Conservation (phyloP, 805 yeast species). For the Metschnikowia baotianmanensis region DNA sequence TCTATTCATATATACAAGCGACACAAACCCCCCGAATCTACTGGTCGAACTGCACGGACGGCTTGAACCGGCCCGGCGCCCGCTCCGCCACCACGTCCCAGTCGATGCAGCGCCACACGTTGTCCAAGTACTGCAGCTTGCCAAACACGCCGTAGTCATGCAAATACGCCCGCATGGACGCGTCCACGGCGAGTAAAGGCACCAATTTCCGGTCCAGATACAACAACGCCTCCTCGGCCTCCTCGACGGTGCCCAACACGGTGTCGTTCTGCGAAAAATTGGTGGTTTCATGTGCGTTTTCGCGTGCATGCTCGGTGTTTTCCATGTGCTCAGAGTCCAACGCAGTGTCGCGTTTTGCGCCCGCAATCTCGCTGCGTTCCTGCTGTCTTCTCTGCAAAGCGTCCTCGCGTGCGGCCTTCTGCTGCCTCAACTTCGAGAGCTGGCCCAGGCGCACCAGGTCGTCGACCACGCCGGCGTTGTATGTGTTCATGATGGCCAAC, state of each 20-base stretch:
- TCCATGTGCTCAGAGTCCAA: slow-evolving; percentile 5
- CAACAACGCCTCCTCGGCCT: slow-evolving; percentile 37
- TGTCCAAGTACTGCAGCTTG: slow-evolving; percentile 43
- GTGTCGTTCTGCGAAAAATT: slow-evolving; percentile 16
- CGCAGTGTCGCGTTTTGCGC: neutral
- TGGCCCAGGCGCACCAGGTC: slow-evolving; percentile 55
- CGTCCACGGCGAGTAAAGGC: slow-evolving; percentile 71
- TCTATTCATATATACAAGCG: neutral
- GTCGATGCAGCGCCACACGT: slow-evolving; percentile 44
- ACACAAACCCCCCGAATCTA: neutral
- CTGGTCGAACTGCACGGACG: slow-evolving; percentile 17
- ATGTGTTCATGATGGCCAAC: slow-evolving; percentile 75
- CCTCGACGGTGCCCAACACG: slow-evolving; percentile 39
- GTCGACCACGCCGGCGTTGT: slow-evolving; percentile 84
- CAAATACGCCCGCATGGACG: slow-evolving; percentile 66
- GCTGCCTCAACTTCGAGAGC: slow-evolving; percentile 41
- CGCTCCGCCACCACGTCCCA: slow-evolving; percentile 42
- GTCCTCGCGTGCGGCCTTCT: slow-evolving; percentile 30
- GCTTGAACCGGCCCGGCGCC: slow-evolving; percentile 32
- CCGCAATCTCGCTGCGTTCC: slow-evolving; percentile 22
- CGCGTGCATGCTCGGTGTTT: slow-evolving; percentile 3
- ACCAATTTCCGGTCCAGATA: slow-evolving; percentile 40
- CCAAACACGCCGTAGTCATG: slow-evolving; percentile 73
- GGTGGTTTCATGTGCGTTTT: slow-evolving; percentile 1
- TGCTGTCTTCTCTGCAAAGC: slow-evolving; percentile 25